Base-by-base conservation (phyloP, 768 basidiomycete species). In the Kwoniella dendrophila region DNA sequence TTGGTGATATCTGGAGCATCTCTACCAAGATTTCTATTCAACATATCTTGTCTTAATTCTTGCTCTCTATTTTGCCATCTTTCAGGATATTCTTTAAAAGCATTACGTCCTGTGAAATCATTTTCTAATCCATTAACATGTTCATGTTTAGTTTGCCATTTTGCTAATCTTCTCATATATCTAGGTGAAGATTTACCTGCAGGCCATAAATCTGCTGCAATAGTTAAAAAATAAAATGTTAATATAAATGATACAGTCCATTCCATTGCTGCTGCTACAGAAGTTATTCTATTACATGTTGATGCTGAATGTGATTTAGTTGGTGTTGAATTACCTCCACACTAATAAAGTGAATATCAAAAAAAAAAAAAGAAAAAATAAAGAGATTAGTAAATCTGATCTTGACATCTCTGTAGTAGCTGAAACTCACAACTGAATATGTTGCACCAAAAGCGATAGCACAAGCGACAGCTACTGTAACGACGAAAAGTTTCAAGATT, bases 131-230 rank as follows among this genome's bases (percentile, higher is more conserved):
- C 36, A 54, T 38, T 40, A 16, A 43, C 14, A 51, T 51, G 16
- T 5, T 62, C 67, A 54, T 75, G 70, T 33, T 63, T 58, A 61
- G 75, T 75, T 55, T 78, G 77, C 77, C 77, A 78, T 58, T 62
- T 56, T 14, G 77, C 77, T 34, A 78, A 57, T 32, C 75, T 69
- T 8, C 77, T 68, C 74, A 78, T 75, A 69, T 78, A 78, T 43
- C 77, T 64, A 11, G 70, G 71, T 1, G 71, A 73, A 3, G 75
- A 70, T 54, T 78, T 78, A 11, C 77, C 77, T 7, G 79, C 75
- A 14, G 80, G 80, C 78, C 79, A 82, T 11, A 81, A 70, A 62
- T 82, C 81, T 52, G 78, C 70, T 38, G 71, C 69, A 57, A 82
- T 71, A 8, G 79, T 79, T 33, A 71, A 45, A 53, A 80, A 76